Evolutionary conservation across 2,329 filamentous ascomycete genomes (phyloP), one percentile per base, ranked within the genome.

Genomic region (Exophiala aquamarina): DNA sequence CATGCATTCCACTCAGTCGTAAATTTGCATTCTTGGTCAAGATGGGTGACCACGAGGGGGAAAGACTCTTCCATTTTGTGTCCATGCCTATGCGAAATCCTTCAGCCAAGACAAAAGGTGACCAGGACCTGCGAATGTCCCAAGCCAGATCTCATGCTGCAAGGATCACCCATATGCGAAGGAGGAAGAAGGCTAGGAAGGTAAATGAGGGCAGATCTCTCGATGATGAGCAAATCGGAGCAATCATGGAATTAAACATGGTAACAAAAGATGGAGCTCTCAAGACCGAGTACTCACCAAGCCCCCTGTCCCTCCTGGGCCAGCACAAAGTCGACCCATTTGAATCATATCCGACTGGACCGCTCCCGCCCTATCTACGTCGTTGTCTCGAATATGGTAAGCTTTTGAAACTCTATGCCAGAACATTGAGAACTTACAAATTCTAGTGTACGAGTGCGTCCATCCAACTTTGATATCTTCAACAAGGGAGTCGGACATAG

Each of bases 251-350:
- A n/a, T n/a, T n/a, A n/a, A n/a, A n/a, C n/a, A n/a, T n/a, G n/a
- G n/a, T n/a, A n/a, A n/a, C n/a, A n/a, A n/a, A n/a, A n/a, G n/a
- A n/a, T n/a, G n/a, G n/a, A n/a, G n/a, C n/a, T n/a, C n/a, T n/a
- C n/a, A 26, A 26, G 23, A 6, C 23, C 23, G 23, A 26, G 23
- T 26, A 26, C 23, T 26, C 23, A 11, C 38, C 43, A 21, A 50
- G 42, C 19, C 47, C 47, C 6, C 14, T 28, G n/a, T 50, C 47
- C 17, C 28, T 31, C 11, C 26, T 50, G 13, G 29, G 35, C 8
- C 47, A 50, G 11, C 23, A 38, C 41, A 50, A 46, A 37, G 37
- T 40, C 15, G 47, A 50, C 29, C 47, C 47, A 7, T 50, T 50
- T 28, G 33, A 23, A 15, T 40, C 47, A 15, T 41, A 50, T 26